Percentiles rank a stretch among this genome's conserved stretches.
Evolutionary conservation across 345 rosid genomes (phyloP).

Genomic region (Bruguiera gymnorhiza): DNA sequence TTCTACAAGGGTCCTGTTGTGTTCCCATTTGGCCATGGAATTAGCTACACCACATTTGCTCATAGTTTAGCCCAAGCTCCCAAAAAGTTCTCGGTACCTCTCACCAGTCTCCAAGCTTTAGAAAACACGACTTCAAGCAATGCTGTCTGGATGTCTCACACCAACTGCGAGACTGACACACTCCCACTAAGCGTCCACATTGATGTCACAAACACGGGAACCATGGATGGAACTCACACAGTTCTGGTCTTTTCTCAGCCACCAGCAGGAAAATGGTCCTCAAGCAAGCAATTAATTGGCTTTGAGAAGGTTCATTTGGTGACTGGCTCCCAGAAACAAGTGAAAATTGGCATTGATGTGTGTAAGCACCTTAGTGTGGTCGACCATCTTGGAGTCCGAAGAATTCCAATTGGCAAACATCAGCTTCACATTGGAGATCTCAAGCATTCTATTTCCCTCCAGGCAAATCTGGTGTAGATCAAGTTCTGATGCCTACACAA

Average conservation of each 20-base stretch:
- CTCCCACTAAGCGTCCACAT: constrained; percentile 45
- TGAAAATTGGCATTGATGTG: constrained; percentile 50
- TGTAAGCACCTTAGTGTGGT: constrained; percentile 80
- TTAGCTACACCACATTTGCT: constrained; percentile 57
- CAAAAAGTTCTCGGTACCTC: constrained; percentile 33
- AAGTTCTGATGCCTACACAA: constrained; percentile 11
- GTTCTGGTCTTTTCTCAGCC: constrained; percentile 63
- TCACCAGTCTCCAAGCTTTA: constrained; percentile 32
- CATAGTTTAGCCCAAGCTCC: constrained; percentile 49
- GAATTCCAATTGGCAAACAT: constrained; percentile 87
- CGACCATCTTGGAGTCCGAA: constrained; percentile 69
- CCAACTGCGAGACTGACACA: constrained; percentile 42
- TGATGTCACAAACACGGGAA: constrained; percentile 66
- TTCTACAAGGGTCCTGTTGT: constrained; percentile 93
- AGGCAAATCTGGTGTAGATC: constrained; percentile 39
- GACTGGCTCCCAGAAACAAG: constrained; percentile 48
- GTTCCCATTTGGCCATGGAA: constrained; percentile 74
- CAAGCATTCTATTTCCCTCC: constrained; percentile 72
- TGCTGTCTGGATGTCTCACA: constrained; percentile 46
- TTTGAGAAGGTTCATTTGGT: constrained; percentile 63
- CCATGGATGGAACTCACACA: constrained; percentile 68
- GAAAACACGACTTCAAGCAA: constrained; percentile 39
- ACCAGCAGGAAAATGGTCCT: constrained; percentile 47
- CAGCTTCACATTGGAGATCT: constrained; percentile 66
- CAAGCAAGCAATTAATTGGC: constrained; percentile 56